These are phyloP conservation scores for Rhizophagus sp. DNA, from an alignment of 192 early-diverging fungal genomes.

Conservation along the genomic window DNA sequence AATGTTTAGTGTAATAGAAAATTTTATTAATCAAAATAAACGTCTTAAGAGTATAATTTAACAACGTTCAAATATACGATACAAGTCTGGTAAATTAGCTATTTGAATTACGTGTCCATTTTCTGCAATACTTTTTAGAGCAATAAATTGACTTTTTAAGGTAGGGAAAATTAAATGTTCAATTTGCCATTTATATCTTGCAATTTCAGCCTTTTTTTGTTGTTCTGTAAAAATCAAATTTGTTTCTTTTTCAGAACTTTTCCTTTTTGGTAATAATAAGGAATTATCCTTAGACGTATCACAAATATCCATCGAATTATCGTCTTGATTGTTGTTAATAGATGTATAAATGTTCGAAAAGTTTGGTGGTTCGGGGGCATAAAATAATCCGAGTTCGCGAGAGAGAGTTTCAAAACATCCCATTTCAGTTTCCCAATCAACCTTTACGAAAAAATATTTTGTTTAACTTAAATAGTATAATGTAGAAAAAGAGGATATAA, in stretches of 20 bases:
- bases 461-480: background rate
- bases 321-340: background rate
- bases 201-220: constrained; percentile 27
- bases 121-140: constrained; percentile 61
- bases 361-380: constrained; percentile 52
- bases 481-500: background rate
- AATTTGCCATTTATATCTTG: constrained; percentile 60
- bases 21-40: no score
- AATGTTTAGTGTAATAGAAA: no score
- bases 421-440: constrained; percentile 85
- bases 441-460: constrained; percentile 38
- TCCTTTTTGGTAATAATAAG: constrained; percentile 31
- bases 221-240: background rate
- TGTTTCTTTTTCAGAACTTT: background rate
- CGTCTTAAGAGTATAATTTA: constrained; percentile 39
- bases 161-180: constrained; percentile 84
- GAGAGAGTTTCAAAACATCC: constrained; percentile 78
- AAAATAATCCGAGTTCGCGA: constrained; percentile 70
- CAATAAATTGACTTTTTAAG: constrained; percentile 72
- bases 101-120: constrained; percentile 70
- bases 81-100: constrained; percentile 84
- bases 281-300: constrained; percentile 14
- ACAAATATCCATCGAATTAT: background rate
- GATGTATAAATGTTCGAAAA: constrained; percentile 29
- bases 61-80: constrained; percentile 97